A percentile compares a stretch with the other conserved stretches of the same genome.
Evolutionary conservation across 2,329 filamentous ascomycete species (phyloP).

Genomic region (Diaporthe sp.): DNA sequence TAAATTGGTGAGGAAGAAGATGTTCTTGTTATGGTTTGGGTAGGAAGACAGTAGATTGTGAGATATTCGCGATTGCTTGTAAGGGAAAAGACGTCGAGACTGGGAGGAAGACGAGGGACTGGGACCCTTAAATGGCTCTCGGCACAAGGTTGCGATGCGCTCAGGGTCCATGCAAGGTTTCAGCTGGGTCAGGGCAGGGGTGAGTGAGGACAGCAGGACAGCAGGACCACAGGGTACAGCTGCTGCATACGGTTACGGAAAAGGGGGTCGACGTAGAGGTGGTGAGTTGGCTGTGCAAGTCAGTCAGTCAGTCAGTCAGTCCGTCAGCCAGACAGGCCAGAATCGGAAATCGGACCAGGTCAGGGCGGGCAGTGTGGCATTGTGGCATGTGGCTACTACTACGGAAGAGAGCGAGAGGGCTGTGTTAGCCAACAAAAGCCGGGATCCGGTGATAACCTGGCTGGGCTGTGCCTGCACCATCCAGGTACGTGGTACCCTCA

Average conservation of each 20-base stretch:
- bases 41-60: not conserved
- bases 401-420: no score
- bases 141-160: not conserved
- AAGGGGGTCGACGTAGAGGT: constrained; percentile 13
- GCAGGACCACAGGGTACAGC: not conserved
- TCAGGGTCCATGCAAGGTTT: constrained; percentile 29
- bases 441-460: not conserved
- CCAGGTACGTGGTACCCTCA: not conserved
- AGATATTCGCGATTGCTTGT: not conserved
- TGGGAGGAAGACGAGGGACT: not conserved
- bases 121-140: constrained; percentile 24
- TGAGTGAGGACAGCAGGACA: not conserved
- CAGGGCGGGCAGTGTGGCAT: no score
- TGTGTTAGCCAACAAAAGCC: constrained; percentile 15
- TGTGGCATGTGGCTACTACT: no score
- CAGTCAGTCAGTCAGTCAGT: not conserved
- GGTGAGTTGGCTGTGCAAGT: constrained; percentile 16
- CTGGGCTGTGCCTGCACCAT: constrained; percentile 16
- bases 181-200: constrained; percentile 22
- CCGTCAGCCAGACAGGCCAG: not conserved
- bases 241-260: not conserved
- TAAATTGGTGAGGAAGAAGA: not conserved
- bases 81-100: not conserved
- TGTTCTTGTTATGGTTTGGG: not conserved
- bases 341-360: no score